Conservation (phyloP, 441 rosid genomes). For the Omphalea diandra region DNA sequence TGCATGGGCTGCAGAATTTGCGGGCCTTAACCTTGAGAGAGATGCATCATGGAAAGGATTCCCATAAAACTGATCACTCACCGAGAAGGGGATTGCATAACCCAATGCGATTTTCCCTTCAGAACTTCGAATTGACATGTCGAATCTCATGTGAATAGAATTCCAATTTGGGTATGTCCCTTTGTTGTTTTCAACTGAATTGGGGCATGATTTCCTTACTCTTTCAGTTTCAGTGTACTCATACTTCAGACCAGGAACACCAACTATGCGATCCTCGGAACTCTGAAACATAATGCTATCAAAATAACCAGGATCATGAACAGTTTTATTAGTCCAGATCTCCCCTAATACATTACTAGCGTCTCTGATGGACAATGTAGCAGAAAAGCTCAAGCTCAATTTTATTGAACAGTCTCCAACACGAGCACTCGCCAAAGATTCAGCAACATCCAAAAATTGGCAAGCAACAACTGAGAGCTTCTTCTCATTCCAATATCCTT, state of each 20-base stretch:
- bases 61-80: conserved; percentile 19
- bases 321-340: conserved; percentile 29
- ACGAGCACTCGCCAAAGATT: conserved; percentile 30
- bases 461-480: conserved; percentile 30
- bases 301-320: conserved; percentile 34
- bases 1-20: neutral
- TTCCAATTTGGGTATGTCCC: conserved; percentile 23
- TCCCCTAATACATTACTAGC: conserved; percentile 23
- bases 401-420: conserved; percentile 40
- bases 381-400: conserved; percentile 30
- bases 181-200: neutral
- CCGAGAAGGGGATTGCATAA: conserved; percentile 30
- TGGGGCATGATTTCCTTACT: conserved; percentile 22
- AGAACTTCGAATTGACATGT: conserved; percentile 16
- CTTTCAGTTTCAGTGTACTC: conserved; percentile 32
- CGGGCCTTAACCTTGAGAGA: neutral
- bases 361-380: conserved; percentile 31
- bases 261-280: neutral
- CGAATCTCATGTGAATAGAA: conserved; percentile 33
- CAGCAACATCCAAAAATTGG: conserved; percentile 19
- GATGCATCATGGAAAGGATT: neutral
- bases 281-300: conserved; percentile 6
- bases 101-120: conserved; percentile 28
- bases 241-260: conserved; percentile 27
- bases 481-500: conserved; percentile 38